Evolutionary conservation across 495 filamentous ascomycete species (phyloP).

Genomic region (Amniculicola lignicola): DNA sequence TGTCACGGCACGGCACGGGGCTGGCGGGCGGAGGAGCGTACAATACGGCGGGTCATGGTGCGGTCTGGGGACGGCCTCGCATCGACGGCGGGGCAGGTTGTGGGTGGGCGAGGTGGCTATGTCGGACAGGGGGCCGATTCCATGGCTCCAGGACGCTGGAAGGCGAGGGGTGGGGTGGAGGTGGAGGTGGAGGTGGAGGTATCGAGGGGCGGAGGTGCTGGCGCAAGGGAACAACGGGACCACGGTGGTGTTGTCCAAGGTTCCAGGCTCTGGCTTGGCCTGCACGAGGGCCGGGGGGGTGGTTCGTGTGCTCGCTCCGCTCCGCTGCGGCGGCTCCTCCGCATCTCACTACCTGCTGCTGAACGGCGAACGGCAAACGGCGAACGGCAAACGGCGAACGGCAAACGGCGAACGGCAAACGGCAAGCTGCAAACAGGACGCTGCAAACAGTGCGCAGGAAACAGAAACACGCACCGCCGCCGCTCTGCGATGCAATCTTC

Average conservation of each 20-base stretch:
- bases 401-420: too few species aligned
- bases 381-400: too few species aligned
- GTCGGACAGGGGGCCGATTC: not conserved
- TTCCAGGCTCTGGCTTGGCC: not conserved
- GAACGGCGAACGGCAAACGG: too few species aligned
- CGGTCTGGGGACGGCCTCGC: not conserved
- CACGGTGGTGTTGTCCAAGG: not conserved
- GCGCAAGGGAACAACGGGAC: not conserved
- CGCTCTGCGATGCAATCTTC: too few species aligned
- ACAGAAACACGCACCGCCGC: too few species aligned
- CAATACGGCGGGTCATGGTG: conserved; percentile 49
- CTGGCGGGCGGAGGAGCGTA: conserved; percentile 15
- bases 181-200: not conserved
- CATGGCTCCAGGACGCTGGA: not conserved
- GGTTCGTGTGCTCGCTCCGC: not conserved
- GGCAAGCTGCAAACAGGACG: too few species aligned
- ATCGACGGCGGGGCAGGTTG: too few species aligned
- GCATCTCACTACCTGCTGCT: too few species aligned
- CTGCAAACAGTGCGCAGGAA: too few species aligned
- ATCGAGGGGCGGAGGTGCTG: not conserved
- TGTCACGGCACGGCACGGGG: not conserved
- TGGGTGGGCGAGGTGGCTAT: too few species aligned
- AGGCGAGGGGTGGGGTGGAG: not conserved
- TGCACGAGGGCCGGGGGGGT: not conserved
- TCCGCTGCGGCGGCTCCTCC: too few species aligned